Evolutionary conservation across 2,329 filamentous ascomycete species (phyloP), one percentile per base, ranked within the genome.

Genomic region (Capronia americana): DNA sequence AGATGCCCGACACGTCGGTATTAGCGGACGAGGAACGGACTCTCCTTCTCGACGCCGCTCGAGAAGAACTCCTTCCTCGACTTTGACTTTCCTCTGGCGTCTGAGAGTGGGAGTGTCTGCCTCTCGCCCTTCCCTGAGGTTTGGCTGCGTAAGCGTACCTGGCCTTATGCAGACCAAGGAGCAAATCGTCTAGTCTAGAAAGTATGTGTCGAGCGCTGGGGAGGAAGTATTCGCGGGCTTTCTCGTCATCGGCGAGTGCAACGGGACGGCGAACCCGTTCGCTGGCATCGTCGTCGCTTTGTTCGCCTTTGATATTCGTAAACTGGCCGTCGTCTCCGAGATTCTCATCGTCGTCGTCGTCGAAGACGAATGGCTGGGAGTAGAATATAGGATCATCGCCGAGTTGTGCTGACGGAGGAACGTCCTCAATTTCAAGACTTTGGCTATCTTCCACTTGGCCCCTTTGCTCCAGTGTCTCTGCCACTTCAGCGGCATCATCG

Each of bases 121-220:
- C 58, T n/a, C 61, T 64, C 51, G 28, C 57, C n/a, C 63, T 67
- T 23, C 66, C 38, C 6, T 38, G 46, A 10, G 67, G 65, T 48
- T 67, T 69, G 23, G 55, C 34, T 2, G 70, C 67, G 59, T 84
- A 85, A 2, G 87, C 84, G 51, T 86, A 79, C 44, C 89, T 85
- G 0, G 86, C 83, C 65, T 88, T 86, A 74, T 93, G 92, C 14
- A 98, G 82, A 3, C 88, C 86, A 32, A 83, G 81, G 5, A 97
- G 84, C 0, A 94, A 83, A 4, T 81, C 77, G 72, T 97, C 92
- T 1, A 97, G 75, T 41, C 87, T 86, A 1, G 83, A 79, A 8
- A 97, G 81, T 17, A 93, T 85, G 70, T 92, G 89, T n/a, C 88
- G 84, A 11, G 91, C 84, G 0, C 87, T 84, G 0, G 92, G 92